phyloP scores from a whole-genome alignment of 2,329 filamentous ascomycete genomes.

The Aspergillus brunneoviolaceus region DNA sequence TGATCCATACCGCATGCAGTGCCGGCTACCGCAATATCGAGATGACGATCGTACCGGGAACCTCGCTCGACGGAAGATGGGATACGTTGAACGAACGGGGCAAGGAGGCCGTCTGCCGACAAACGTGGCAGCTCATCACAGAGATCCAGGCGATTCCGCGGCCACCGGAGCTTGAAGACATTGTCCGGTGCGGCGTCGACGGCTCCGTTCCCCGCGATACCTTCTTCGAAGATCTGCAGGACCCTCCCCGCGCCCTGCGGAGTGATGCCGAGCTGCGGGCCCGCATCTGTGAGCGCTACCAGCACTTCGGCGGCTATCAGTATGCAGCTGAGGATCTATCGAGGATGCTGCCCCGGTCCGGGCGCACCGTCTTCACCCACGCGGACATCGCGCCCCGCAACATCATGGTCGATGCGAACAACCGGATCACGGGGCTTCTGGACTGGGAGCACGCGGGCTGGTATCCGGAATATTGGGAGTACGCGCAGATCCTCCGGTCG shows the following conservation, averaged over 20 bases:
- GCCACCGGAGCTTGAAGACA: conserved; percentile 14
- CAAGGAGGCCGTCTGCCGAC: conserved; percentile 24
- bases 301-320: conserved; percentile 21
- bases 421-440: conserved; percentile 34
- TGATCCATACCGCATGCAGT: conserved; percentile 13
- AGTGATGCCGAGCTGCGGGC: conserved; percentile 22
- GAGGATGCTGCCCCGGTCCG: conserved; percentile 26
- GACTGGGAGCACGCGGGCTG: conserved; percentile 45
- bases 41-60: conserved; percentile 20
- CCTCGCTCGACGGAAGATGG: conserved; percentile 18
- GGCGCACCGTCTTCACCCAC: conserved; percentile 33
- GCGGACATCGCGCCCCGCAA: conserved; percentile 36
- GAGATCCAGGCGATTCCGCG: conserved; percentile 19
- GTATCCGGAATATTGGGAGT: conserved; percentile 46
- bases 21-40: not conserved
- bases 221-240: conserved; percentile 25
- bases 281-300: conserved; percentile 28
- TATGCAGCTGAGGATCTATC: conserved; percentile 20
- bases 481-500: conserved; percentile 34
- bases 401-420: conserved; percentile 29
- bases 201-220: conserved; percentile 22
- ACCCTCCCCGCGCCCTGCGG: conserved; percentile 18
- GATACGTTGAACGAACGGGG: conserved; percentile 17
- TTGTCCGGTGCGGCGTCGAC: conserved; percentile 26
- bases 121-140: conserved; percentile 23